Base-by-base conservation (phyloP, 1,284 basidiomycete genomes). In the Grifola frondosa region DNA sequence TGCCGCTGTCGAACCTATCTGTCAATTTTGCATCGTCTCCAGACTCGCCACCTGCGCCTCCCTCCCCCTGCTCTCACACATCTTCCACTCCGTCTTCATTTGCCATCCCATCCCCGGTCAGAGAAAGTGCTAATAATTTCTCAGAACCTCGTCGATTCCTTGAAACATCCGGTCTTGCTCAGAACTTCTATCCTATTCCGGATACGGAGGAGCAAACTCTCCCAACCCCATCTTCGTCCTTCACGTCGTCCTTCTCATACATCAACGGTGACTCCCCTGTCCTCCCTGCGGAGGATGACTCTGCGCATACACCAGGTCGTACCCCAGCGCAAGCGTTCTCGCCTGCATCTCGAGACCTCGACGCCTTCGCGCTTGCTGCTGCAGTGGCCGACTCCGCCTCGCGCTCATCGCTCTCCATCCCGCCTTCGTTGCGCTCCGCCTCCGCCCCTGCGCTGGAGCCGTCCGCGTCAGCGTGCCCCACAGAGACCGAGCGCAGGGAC, bases 321-420 rank as follows among this genome's bases (percentile, higher is more conserved):
- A 37, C 3, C 30, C 25, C 32, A 16, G 13, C 29, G n/a, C 42
- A 42, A 3, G 21, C 28, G 5, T 32, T 42, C 12, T 40, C 48
- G 1, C 58, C 53, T 9, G 45, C 52, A 17, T 44, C 52, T n/a
- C 50, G 49, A 3, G 59, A 63, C 6, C 54, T 63, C 45, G 62
- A 64, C 32, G 59, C 58, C 12, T 62, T 64, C 34, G 62, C 58
- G 2, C 39, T 57, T 3, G 58, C 58, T 0, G 55, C 57, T 7
- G 46, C 51, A 0, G 49, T 53, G 4, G 50, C 55, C 7, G 40
- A 50, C 1, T 45, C 44, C 5, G 40, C 50, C 9, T 48, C 53
- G 16, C 41, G 42, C 6, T 60, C 58, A 1, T 50, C 53, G 0
- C 32, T 57, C 17, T 58, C 60, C 5, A 47, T 61, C 4, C 59